Conservation (phyloP, 2,329 filamentous ascomycete species). For the Xylaria polymorpha region DNA sequence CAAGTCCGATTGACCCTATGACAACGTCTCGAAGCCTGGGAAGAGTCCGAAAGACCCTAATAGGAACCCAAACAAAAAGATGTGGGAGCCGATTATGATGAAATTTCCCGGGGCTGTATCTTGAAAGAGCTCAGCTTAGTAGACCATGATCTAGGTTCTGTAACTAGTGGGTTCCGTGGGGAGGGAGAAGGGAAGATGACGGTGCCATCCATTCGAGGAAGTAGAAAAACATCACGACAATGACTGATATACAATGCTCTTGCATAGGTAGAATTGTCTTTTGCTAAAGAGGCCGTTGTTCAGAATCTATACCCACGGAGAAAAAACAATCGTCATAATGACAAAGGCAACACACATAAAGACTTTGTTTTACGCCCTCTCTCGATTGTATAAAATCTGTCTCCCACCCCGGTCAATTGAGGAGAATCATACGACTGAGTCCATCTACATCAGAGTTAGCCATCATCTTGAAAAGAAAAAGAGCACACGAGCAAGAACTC, state of each 20-base stretch:
- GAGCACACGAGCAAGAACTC: neutral
- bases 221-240: neutral
- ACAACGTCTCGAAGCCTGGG: neutral
- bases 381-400: neutral
- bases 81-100: neutral
- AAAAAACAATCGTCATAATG: neutral
- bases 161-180: neutral
- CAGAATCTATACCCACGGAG: neutral
- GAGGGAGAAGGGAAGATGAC: neutral
- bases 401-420: neutral
- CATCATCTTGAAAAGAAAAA: neutral
- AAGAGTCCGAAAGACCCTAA: neutral
- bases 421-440: neutral
- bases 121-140: neutral
- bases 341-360: neutral
- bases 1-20: neutral
- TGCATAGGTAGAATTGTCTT: neutral
- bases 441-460: neutral
- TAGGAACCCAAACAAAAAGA: neutral
- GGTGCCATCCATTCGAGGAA: neutral
- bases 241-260: neutral
- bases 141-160: neutral
- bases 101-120: neutral
- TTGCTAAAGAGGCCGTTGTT: neutral
- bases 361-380: neutral